phyloP scores from a whole-genome alignment of 306 rosid species.

The Dalbergia oliveri region DNA sequence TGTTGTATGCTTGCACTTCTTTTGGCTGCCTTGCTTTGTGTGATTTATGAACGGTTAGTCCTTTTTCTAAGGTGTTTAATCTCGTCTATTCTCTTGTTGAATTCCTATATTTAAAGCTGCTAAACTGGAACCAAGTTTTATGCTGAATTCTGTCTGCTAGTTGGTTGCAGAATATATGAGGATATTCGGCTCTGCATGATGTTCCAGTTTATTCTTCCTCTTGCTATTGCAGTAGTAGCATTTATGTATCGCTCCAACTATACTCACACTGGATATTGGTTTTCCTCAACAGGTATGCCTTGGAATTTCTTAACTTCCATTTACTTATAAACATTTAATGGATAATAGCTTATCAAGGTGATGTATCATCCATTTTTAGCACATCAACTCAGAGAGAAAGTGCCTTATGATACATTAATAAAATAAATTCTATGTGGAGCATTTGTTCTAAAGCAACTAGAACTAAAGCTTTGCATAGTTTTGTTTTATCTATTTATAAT shows the following conservation, averaged over 20 bases:
- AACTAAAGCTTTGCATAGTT: not conserved
- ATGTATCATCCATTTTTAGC: not conserved
- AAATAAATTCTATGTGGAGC: constrained; percentile 4
- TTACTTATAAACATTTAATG: not conserved
- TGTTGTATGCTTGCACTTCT: constrained; percentile 51
- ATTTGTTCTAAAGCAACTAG: not conserved
- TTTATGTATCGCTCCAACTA: constrained; percentile 51
- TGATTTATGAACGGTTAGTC: constrained; percentile 50
- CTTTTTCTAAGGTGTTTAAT: not conserved
- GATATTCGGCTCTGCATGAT: constrained; percentile 54
- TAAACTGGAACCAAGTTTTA: constrained; percentile 21
- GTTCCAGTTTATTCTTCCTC: constrained; percentile 57
- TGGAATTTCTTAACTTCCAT: constrained; percentile 10
- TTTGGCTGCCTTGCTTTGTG: constrained; percentile 45
- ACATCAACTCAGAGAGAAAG: not conserved
- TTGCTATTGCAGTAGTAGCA: constrained; percentile 54
- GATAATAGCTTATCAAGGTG: not conserved
- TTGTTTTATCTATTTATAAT: not conserved
- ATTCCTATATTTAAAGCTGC: not conserved
- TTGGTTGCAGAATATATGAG: constrained; percentile 50
- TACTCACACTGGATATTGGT: constrained; percentile 62
- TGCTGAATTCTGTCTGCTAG: constrained; percentile 43
- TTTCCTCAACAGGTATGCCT: constrained; percentile 55
- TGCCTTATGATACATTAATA: not conserved
- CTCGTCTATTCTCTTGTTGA: not conserved